A percentile compares a stretch with the other conserved stretches of the same genome.
Evolutionary conservation across 352 stramenopile species (phyloP).

Genomic region (Pythium phragmitis): DNA sequence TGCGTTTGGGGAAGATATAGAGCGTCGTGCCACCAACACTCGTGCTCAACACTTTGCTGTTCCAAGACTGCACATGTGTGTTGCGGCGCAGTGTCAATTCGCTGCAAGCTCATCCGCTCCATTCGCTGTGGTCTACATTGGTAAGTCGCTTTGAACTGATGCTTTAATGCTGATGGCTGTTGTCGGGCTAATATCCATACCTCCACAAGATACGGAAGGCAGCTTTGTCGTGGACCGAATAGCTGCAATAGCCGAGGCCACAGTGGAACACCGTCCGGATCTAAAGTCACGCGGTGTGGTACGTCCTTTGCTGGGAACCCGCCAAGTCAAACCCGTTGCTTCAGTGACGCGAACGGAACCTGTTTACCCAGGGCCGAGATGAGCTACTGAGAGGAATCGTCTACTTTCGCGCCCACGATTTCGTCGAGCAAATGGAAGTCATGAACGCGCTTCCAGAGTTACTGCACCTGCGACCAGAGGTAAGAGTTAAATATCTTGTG

Average conservation of each 20-base stretch:
- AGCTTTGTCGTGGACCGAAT: slow-evolving; percentile 90
- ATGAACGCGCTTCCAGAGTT: slow-evolving; percentile 69
- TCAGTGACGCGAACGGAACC: not conserved
- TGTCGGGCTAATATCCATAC: not conserved
- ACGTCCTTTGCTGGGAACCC: not conserved
- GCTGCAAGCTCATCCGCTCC: slow-evolving; percentile 11
- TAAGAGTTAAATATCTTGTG: slow-evolving; percentile 9
- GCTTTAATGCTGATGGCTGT: not conserved
- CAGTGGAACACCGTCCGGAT: slow-evolving; percentile 58
- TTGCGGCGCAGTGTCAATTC: slow-evolving; percentile 51
- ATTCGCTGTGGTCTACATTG: slow-evolving; percentile 57
- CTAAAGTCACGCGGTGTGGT: slow-evolving; percentile 33
- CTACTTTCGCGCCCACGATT: slow-evolving; percentile 85
- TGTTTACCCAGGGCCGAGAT: slow-evolving; percentile 51
- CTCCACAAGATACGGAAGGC: slow-evolving; percentile 85
- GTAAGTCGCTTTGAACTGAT: slow-evolving; percentile 26
- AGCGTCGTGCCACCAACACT: not conserved
- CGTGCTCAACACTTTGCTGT: not conserved
- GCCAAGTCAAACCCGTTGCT: not conserved
- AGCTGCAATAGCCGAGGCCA: slow-evolving; percentile 73
- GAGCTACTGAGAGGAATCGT: slow-evolving; percentile 77
- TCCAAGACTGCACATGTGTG: slow-evolving; percentile 63
- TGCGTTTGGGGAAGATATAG: slow-evolving; percentile 17
- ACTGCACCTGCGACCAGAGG: slow-evolving; percentile 41
- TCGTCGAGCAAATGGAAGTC: slow-evolving; percentile 88